Evolutionary conservation across 2,329 filamentous ascomycete genomes (phyloP).

Genomic region (Calonectria multiphialidica): DNA sequence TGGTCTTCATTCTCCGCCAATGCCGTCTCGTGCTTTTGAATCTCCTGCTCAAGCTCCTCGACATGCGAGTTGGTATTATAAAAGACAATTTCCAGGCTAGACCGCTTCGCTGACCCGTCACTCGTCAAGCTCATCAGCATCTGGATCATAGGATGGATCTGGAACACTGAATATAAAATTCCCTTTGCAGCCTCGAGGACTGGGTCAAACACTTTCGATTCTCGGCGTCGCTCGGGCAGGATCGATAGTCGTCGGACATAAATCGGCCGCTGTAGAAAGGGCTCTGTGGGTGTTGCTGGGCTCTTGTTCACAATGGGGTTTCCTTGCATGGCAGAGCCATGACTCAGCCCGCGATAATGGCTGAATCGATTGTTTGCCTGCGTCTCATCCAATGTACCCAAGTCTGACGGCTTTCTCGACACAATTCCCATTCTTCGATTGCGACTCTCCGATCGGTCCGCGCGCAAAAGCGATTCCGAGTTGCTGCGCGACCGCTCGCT

Average conservation of each 20-base stretch:
- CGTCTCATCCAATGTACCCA: constrained; percentile 73
- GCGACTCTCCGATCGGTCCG: constrained; percentile 66
- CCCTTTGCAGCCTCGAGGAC: constrained; percentile 75
- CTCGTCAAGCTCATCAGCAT: constrained; percentile 72
- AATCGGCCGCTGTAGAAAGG: constrained; percentile 68
- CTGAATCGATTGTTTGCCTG: constrained; percentile 74
- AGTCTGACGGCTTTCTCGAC: constrained; percentile 69
- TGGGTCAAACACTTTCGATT: constrained; percentile 71
- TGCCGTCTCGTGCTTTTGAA: constrained; percentile 69
- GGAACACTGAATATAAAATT: constrained; percentile 75
- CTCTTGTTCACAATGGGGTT: constrained; percentile 59
- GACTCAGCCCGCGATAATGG: constrained; percentile 75
- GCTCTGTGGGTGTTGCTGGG: constrained; percentile 71
- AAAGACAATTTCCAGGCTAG: constrained; percentile 75
- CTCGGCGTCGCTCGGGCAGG: constrained; percentile 71
- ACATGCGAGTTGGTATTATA: constrained; percentile 77
- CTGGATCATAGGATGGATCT: constrained; percentile 77
- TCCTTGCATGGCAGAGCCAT: constrained; percentile 76
- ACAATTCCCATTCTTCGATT: constrained; percentile 75
- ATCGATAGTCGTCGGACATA: constrained; percentile 74
- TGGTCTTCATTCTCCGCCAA: constrained; percentile 61
- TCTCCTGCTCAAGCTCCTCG: constrained; percentile 73
- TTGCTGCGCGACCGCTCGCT: constrained; percentile 77
- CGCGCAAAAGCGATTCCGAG: constrained; percentile 70
- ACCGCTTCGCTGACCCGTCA: constrained; percentile 70